Evolutionary conservation across 345 rosid genomes (phyloP).

Genomic region (Rhodamnia rubescens): DNA sequence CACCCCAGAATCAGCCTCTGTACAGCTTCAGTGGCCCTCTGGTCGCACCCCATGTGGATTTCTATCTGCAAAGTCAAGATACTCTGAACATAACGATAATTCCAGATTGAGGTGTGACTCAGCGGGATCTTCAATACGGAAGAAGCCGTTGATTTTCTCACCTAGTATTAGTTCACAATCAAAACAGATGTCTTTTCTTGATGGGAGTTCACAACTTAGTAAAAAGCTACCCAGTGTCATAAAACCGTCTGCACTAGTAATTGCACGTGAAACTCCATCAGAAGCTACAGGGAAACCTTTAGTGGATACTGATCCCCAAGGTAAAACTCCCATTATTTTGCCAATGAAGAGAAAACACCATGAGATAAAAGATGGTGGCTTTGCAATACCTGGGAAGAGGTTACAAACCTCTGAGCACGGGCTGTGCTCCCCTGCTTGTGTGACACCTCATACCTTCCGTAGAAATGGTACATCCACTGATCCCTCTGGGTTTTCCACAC

Average conservation of each 20-base stretch:
- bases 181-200: slow-evolving; percentile 33
- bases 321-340: slow-evolving; percentile 55
- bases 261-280: slow-evolving; percentile 23
- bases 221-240: slow-evolving; percentile 22
- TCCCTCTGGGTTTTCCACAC: slow-evolving; percentile 44
- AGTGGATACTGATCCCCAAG: slow-evolving; percentile 40
- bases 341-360: slow-evolving; percentile 72
- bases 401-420: slow-evolving; percentile 61
- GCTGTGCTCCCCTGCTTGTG: slow-evolving; percentile 46
- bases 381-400: slow-evolving; percentile 51
- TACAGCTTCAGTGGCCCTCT: slow-evolving; percentile 80
- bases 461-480: slow-evolving; percentile 32
- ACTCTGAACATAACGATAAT: slow-evolving; percentile 31
- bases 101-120: slow-evolving; percentile 29
- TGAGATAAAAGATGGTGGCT: slow-evolving; percentile 55
- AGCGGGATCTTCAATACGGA: slow-evolving; percentile 42
- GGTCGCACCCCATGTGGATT: slow-evolving; percentile 67
- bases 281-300: slow-evolving; percentile 27
- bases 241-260: slow-evolving; percentile 16
- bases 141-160: slow-evolving; percentile 68
- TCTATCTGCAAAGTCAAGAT: slow-evolving; percentile 37
- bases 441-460: slow-evolving; percentile 40
- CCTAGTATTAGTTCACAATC: slow-evolving; percentile 49
- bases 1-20: slow-evolving; percentile 44
- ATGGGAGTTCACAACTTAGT: slow-evolving; percentile 28